Conservation (phyloP, 2,329 filamentous ascomycete species). For the Colletotrichum siamense region DNA sequence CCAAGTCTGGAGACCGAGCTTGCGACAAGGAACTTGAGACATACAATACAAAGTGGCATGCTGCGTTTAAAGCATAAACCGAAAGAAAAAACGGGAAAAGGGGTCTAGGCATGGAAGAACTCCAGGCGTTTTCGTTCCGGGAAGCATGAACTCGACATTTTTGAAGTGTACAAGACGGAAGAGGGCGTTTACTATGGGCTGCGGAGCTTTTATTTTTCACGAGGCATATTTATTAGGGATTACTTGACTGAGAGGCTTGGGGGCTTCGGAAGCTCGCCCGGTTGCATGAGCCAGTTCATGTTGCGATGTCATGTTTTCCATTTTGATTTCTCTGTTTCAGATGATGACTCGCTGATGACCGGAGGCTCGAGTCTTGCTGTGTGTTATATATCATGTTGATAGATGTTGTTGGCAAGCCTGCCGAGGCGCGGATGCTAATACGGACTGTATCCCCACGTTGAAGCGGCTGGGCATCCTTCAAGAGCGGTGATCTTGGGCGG, state of each 20-base stretch:
- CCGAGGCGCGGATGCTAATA: not conserved
- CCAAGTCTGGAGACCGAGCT: slow-evolving; percentile 57
- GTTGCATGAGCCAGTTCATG: slow-evolving; percentile 3
- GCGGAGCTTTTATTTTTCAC: not conserved
- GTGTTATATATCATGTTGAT: slow-evolving; percentile 9
- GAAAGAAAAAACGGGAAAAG: slow-evolving; percentile 35
- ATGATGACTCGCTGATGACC: slow-evolving; percentile 1
- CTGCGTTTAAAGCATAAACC: slow-evolving; percentile 44
- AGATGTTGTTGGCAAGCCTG: not conserved
- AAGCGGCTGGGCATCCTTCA: not conserved
- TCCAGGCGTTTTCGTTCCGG: slow-evolving; percentile 17
- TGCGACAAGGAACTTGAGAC: slow-evolving; percentile 75
- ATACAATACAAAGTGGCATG: slow-evolving; percentile 54
- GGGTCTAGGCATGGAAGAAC: not conserved
- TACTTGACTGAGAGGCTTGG: not conserved
- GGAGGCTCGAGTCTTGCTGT: not conserved
- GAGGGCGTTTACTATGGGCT: slow-evolving; percentile 20
- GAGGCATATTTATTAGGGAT: not conserved
- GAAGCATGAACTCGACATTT: slow-evolving; percentile 11
- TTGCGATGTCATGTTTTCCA: not conserved
- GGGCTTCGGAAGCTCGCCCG: not conserved
- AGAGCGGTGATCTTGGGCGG: not conserved
- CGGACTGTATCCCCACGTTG: not conserved
- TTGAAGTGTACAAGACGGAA: slow-evolving; percentile 8
- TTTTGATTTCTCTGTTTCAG: not conserved